Percentiles rank a stretch among this genome's conserved stretches.
These are phyloP conservation scores for Ilex asprella DNA, from an alignment of 257 asterid species.

Conservation along the genomic window DNA sequence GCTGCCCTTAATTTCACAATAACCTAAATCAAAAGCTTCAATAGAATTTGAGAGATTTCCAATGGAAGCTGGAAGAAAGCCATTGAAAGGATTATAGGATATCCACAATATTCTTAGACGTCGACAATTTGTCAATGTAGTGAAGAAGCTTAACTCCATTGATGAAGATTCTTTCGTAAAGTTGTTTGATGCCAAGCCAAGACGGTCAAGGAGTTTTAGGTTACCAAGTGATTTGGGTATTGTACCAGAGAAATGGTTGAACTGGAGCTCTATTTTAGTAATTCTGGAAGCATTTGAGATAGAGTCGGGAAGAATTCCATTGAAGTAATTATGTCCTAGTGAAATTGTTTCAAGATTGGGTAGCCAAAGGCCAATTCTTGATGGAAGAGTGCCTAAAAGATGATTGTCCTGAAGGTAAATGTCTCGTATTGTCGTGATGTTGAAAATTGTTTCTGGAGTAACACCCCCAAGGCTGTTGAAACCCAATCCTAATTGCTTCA, in stretches of 20 bases:
- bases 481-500: constrained; percentile 3
- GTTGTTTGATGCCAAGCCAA: constrained; percentile 24
- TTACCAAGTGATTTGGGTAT: constrained; percentile 34
- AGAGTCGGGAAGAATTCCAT: constrained; percentile 26
- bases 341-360: too few relatives aligned
- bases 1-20: constrained; percentile 12
- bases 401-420: too few relatives aligned
- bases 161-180: constrained; percentile 14
- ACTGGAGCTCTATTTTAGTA: not conserved
- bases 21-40: not conserved
- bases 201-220: constrained; percentile 18
- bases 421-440: constrained; percentile 9
- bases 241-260: constrained; percentile 22
- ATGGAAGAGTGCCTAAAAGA: too few relatives aligned
- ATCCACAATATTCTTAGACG: not conserved
- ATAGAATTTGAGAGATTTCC: constrained; percentile 29
- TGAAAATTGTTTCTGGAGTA: constrained; percentile 9
- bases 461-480: constrained; percentile 1
- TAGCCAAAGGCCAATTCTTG: too few relatives aligned
- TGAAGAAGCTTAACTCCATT: constrained; percentile 3
- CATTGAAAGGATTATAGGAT: constrained; percentile 8
- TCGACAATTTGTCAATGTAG: constrained; percentile 10
- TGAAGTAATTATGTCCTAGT: too few relatives aligned
- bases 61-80: constrained; percentile 20
- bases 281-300: constrained; percentile 21